Conservation (phyloP, 2,329 filamentous ascomycete genomes). For the Pyrenophora teres region DNA sequence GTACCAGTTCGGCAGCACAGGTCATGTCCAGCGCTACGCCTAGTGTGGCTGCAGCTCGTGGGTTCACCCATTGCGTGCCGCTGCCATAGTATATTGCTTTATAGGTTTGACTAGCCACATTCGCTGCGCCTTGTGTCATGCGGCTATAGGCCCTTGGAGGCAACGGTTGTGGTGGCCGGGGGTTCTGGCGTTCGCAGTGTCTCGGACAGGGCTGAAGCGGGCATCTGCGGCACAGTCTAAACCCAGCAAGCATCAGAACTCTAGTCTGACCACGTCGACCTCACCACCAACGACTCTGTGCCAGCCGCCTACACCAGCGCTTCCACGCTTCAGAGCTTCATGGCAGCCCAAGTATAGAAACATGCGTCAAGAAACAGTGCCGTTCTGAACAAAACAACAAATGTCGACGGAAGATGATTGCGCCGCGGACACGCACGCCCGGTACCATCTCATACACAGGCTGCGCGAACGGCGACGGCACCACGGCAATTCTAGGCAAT, state of each 20-base stretch:
- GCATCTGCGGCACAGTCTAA: conserved; percentile 36
- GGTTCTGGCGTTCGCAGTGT: conserved; percentile 30
- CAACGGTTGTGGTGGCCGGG: conserved; percentile 20
- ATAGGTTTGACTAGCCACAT: conserved; percentile 14
- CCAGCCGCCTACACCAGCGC: conserved; percentile 17
- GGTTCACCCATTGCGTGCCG: background rate
- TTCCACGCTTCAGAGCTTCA: conserved; percentile 20
- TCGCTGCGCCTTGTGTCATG: conserved; percentile 21
- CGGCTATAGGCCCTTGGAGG: conserved; percentile 13
- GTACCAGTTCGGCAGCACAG: background rate
- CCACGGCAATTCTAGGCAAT: conserved; percentile 5
- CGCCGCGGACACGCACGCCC: background rate
- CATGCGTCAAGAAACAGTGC: conserved; percentile 21
- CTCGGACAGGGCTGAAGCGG: conserved; percentile 35
- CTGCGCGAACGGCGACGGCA: background rate
- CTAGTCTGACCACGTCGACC: conserved; percentile 28
- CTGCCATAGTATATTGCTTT: conserved; percentile 11
- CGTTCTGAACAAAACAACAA: conserved; percentile 12
- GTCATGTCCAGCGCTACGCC: background rate
- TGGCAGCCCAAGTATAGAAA: conserved; percentile 24
- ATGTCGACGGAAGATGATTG: conserved; percentile 13
- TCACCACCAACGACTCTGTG: conserved; percentile 27
- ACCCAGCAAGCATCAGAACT: conserved; percentile 38
- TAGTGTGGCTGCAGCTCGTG: background rate
- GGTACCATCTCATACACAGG: background rate